Evolutionary conservation across 2,329 filamentous ascomycete species (phyloP), one percentile per base, ranked within the genome.

Genomic region (Fusarium scirpi): DNA sequence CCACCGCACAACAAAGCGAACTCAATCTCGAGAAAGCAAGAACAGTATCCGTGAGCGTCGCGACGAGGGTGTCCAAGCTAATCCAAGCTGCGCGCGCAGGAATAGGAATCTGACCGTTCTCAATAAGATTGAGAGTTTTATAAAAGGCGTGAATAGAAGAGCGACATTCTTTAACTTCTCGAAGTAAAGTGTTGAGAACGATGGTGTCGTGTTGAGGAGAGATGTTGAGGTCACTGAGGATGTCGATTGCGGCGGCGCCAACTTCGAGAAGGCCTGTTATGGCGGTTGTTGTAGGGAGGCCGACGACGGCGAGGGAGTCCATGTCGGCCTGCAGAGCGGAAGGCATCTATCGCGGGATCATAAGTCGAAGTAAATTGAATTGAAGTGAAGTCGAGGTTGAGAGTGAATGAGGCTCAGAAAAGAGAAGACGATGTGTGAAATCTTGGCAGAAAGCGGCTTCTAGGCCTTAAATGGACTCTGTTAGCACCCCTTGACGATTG

Each of bases 21-120:
- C 78, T 78, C 44, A 81, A 48, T 41, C 79, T 74, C 2, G 78
- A 78, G 24, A 81, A 72, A 53, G 80, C 79, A 53, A 81, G 76
- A 46, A 80, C 77, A 16, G 75, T 76, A 43, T 81, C 80, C 41
- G 80, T 79, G 30, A 81, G 70, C 3, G 77, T 79, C 12, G 78
- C 79, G 52, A 80, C 72, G 44, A 81, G 67, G 53, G 79, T 70
- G 51, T 81, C 79, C 44, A 76, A 74, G 24, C 70, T 73, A 66
- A 81, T 80, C 79, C 79, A 81, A 24, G 73, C 67, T 22, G 73
- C 75, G 40, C 80, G 78, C n/a, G 78, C 77, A 32, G 79, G 79
- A 27, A 78, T 78, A 16, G 78, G 78, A 38, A 80, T 70, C 58
- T 74, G 73, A 30, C 66, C 76, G 40, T 77, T 74, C 64, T 80